A percentile compares a stretch with the other conserved stretches of the same genome.
These are phyloP conservation scores for Saccharomycodes ludwigii DNA, from an alignment of 805 yeast species.

Conservation along the genomic window DNA sequence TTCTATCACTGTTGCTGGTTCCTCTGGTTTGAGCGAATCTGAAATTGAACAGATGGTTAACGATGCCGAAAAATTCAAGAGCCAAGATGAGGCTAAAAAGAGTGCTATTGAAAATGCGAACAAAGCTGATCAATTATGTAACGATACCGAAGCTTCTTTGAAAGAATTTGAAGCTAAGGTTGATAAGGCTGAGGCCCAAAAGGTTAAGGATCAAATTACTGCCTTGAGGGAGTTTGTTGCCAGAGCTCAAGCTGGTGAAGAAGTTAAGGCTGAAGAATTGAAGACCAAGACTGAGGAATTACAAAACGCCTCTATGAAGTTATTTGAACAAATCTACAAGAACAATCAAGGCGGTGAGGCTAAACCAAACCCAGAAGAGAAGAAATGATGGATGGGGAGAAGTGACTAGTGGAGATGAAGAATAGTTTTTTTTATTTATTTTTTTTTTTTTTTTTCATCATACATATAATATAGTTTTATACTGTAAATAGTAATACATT, in stretches of 20 bases:
- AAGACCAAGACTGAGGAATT: conserved; percentile 65
- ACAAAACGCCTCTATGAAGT: conserved; percentile 62
- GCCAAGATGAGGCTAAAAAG: conserved; percentile 77
- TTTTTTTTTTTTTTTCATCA: not conserved
- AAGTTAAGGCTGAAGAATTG: conserved; percentile 42
- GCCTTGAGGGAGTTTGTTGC: conserved; percentile 54
- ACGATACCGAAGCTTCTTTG: conserved; percentile 82
- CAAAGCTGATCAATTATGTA: conserved; percentile 63
- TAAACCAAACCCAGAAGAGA: not conserved
- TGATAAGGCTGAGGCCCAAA: conserved; percentile 34
- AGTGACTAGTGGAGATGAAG: too few relatives aligned
- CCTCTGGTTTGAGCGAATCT: conserved; percentile 80
- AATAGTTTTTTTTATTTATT: not conserved
- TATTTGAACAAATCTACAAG: conserved; percentile 51
- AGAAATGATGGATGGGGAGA: too few relatives aligned
- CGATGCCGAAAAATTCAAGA: conserved; percentile 83
- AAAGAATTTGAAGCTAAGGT: conserved; percentile 56
- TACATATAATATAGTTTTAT: too few relatives aligned
- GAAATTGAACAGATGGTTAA: conserved; percentile 87
- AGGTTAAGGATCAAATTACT: conserved; percentile 38
- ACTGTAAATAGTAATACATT: too few relatives aligned
- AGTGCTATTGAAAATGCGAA: conserved; percentile 73
- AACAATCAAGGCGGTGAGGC: conserved; percentile 20
- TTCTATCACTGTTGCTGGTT: conserved; percentile 91
- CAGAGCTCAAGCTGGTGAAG: conserved; percentile 49